Evolutionary conservation across 306 rosid species (phyloP), one percentile per base, ranked within the genome.

Genomic region (Fragaria ananassa): DNA sequence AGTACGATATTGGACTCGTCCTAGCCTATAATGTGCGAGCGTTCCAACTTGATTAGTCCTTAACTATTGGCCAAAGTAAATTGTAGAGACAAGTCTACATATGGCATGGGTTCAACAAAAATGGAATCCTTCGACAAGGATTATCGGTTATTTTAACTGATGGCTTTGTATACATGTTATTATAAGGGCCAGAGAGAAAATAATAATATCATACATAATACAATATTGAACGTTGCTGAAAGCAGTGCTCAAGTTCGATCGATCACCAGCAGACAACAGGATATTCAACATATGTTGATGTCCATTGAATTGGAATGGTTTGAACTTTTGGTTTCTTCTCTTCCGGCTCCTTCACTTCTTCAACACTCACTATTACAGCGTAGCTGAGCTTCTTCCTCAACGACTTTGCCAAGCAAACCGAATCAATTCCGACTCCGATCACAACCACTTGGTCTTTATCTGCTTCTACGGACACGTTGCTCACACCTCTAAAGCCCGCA

Each of bases 381-480:
- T 8, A 76, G 8, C 81, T 8, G 21, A 76, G 31, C 71, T 81
- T 81, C 62, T 76, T 61, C 67, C 70, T n/a, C 71, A 15, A 25
- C 21, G 18, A 25, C n/a, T 46, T 3, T 12, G 80, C 53, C 85
- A 85, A 8, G 58, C 74, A 15, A n/a, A 39, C 77, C 0, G 87
- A 27, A 39, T 85, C 87, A 0, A 76, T 53, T 0, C 3, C 64
- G 0, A 82, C 82, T 18, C 85, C 85, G 0, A 21, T 44, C 62
- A 80, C 85, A 57, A 18, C 78, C 72, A 87, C 49, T 53, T 51
- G 34, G 71, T 83, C 87, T 8, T 78, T 14, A 50, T 44, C 49
- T 1, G 84, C 91, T 64, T 69, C 74, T 34, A 87, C 0, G 15
- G 78, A 57, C 68, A 85, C 87, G 10, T 81, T 78, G 71, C 6